Percentiles rank a stretch among this genome's conserved stretches.
Evolutionary conservation across 352 stramenopile genomes (phyloP).

Genomic region (Phytophthora sp.): DNA sequence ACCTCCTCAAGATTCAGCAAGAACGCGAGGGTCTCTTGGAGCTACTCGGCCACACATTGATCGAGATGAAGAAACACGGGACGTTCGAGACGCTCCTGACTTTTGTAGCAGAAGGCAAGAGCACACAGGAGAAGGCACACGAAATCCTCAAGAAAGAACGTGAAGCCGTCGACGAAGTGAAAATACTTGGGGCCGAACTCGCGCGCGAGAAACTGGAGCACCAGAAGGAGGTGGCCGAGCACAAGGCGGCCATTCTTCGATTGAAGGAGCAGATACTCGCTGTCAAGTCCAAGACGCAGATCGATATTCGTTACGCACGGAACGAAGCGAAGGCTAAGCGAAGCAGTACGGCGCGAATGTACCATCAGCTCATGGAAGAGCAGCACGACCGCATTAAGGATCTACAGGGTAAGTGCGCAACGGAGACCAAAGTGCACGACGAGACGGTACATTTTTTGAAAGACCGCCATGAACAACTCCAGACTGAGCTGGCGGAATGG

Average conservation of each 20-base stretch:
- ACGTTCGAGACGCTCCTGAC: slow-evolving; percentile 78
- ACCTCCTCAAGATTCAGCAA: slow-evolving; percentile 93
- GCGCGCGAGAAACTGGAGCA: slow-evolving; percentile 79
- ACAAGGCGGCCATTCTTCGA: slow-evolving; percentile 68
- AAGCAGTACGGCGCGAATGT: slow-evolving; percentile 77
- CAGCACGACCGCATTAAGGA: slow-evolving; percentile 75
- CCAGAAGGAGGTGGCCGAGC: slow-evolving; percentile 76
- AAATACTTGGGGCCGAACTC: slow-evolving; percentile 83
- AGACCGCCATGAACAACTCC: slow-evolving; percentile 75
- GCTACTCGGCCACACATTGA: slow-evolving; percentile 64
- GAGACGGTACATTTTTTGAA: slow-evolving; percentile 84
- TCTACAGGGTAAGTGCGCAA: slow-evolving; percentile 62
- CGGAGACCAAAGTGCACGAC: slow-evolving; percentile 75
- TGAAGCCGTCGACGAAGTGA: slow-evolving; percentile 87
- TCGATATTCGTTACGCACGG: slow-evolving; percentile 80
- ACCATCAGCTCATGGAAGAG: slow-evolving; percentile 83
- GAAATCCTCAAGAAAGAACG: slow-evolving; percentile 89
- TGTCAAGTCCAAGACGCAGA: slow-evolving; percentile 86
- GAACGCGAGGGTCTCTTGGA: slow-evolving; percentile 86
- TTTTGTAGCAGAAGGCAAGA: slow-evolving; percentile 83
- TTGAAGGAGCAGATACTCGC: slow-evolving; percentile 87
- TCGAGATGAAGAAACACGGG: slow-evolving; percentile 76
- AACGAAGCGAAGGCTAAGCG: slow-evolving; percentile 89
- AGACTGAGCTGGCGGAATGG: slow-evolving; percentile 72
- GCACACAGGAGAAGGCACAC: slow-evolving; percentile 71